Evolutionary conservation across 768 basidiomycete species (phyloP), one percentile per base, ranked within the genome.

Genomic region (Kondoa subrosea): DNA sequence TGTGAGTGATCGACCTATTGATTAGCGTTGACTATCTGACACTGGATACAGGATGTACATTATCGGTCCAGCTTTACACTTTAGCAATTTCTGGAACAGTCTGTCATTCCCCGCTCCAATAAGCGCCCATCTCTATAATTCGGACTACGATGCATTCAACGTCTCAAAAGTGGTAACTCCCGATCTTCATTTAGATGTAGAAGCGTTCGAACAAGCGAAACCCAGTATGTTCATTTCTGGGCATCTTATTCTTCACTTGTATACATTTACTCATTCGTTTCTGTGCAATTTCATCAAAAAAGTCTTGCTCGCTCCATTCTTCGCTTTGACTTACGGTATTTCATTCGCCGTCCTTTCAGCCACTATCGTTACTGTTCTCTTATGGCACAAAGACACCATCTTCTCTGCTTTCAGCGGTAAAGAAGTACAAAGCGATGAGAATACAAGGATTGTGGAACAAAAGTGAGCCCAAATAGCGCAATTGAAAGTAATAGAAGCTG

Each of bases 311-410:
- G 66, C 25, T 17, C 64, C 26, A 14, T 16, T 67, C 70, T 74
- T 74, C 56, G 73, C 73, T 15, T 29, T 74, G 32, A 63, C 68
- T 2, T 74, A 77, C 65, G 73, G 74, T 17, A 66, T 76, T 4
- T 69, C 65, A 2, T 77, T 77, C 65, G 75, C 76, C 0, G 66
- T 73, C 1, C 70, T 77, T 14, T 73, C 72, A 0, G 67, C 71
- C 3, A 73, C 74, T 1, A 57, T 77, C 34, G 62, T 66, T 1
- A 71, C 68, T 1, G 74, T 75, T 2, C 17, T 66, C 0, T 59
- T 77, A 1, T 77, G 75, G 73, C 67, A 76, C 64, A 62, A 33
- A 17, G 26, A 60, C 3, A 75, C 75, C 14, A 74, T 77, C 64
- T 56, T 57, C 26, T 25, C 29, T 0, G 74, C 74, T 1, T 57